phyloP scores from a whole-genome alignment of 768 basidiomycete species.

The Lactifluus subvellereus region DNA sequence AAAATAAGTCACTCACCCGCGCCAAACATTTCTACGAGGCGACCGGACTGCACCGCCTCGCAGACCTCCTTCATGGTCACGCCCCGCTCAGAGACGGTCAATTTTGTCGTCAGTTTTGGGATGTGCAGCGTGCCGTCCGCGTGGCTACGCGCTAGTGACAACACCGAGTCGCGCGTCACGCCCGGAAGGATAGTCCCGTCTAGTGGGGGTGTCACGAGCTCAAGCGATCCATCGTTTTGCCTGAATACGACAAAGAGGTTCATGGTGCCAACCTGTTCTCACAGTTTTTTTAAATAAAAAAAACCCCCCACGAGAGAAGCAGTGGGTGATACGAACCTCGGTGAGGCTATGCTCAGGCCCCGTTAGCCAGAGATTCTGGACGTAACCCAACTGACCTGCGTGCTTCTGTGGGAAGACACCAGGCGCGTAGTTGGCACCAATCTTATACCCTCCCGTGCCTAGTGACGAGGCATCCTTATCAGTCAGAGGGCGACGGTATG shows the following conservation, averaged over 20 bases:
- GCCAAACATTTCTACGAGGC: slow-evolving; percentile 34
- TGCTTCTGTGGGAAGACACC: slow-evolving; percentile 57
- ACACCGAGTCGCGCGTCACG: slow-evolving; percentile 38
- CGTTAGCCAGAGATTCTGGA: slow-evolving; percentile 74
- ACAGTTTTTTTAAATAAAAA: slow-evolving; percentile 31
- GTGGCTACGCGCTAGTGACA: slow-evolving; percentile 35
- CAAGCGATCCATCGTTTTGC: slow-evolving; percentile 45
- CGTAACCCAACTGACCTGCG: slow-evolving; percentile 63
- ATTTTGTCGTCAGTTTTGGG: slow-evolving; percentile 25
- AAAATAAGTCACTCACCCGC: slow-evolving; percentile 8
- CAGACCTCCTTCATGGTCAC: slow-evolving; percentile 33
- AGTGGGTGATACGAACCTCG: slow-evolving; percentile 35
- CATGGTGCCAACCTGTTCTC: slow-evolving; percentile 66
- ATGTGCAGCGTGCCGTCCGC: slow-evolving; percentile 28
- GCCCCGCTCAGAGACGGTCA: slow-evolving; percentile 29
- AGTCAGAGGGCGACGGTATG: background rate
- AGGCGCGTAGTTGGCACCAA: slow-evolving; percentile 62
- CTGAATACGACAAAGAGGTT: slow-evolving; percentile 69
- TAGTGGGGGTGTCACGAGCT: slow-evolving; percentile 24
- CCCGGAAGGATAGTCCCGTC: slow-evolving; percentile 40
- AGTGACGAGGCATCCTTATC: background rate
- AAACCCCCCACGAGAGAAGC: slow-evolving; percentile 27
- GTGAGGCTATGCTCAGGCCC: slow-evolving; percentile 55
- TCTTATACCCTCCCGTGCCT: slow-evolving; percentile 49
- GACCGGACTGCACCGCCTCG: slow-evolving; percentile 27